phyloP scores from a whole-genome alignment of 495 filamentous ascomycete species.

The Hyaloscypha hepaticicola region DNA sequence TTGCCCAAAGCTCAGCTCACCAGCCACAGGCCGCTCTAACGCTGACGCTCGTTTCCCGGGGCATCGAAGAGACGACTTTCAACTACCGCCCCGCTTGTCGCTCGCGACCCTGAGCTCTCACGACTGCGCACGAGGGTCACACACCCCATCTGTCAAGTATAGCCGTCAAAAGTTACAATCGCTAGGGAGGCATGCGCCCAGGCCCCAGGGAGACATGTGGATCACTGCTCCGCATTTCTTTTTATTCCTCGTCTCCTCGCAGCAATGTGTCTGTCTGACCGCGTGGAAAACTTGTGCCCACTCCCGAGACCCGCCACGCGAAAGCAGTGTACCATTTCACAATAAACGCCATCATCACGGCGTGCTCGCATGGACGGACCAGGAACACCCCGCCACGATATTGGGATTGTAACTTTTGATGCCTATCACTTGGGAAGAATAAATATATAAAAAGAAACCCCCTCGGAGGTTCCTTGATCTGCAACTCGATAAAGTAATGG shows the following conservation, averaged over 20 bases:
- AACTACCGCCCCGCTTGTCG: not conserved
- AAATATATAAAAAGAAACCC: not conserved
- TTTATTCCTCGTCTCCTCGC: not conserved
- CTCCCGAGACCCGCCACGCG: not conserved
- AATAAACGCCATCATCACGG: not conserved
- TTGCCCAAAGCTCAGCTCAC: conserved; percentile 1
- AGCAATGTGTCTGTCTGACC: not conserved
- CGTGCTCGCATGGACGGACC: not conserved
- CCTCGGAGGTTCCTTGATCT: conserved; percentile 3
- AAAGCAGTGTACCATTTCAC: not conserved
- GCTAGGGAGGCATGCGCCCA: not conserved
- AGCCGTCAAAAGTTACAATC: not conserved
- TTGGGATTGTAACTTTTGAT: not conserved
- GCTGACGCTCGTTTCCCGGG: conserved; percentile 7
- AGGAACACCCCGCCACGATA: conserved; percentile 7
- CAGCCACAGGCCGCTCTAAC: conserved; percentile 28
- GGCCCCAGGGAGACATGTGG: not conserved
- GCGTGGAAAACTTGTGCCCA: not conserved
- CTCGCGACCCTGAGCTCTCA: not conserved
- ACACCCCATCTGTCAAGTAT: not conserved
- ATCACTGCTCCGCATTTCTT: not conserved
- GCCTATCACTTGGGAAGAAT: not conserved
- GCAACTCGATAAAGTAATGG: conserved; percentile 10
- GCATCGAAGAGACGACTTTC: not conserved
- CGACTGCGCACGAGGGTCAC: not conserved